Evolutionary conservation across 352 stramenopile genomes (phyloP).

Genomic region (Blastocystis hominis): DNA sequence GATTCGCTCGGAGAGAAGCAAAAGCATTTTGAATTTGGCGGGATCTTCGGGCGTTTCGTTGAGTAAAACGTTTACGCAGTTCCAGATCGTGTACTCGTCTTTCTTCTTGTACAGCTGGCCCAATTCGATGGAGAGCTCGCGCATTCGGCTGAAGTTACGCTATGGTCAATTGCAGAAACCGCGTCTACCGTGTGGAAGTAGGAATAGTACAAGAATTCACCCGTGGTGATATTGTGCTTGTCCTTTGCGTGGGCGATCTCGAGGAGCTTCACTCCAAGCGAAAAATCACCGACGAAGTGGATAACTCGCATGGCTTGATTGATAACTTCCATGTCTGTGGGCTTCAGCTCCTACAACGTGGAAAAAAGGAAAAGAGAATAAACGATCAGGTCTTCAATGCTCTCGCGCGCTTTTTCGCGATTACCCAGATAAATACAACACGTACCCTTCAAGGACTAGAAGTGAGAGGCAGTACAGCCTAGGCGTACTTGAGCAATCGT

Average conservation of each 20-base stretch:
- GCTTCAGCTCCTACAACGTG: neutral
- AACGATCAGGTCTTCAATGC: conserved; percentile 1
- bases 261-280: neutral
- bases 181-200: conserved; percentile 12
- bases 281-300: conserved; percentile 19
- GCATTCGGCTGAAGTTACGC: conserved; percentile 14
- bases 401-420: neutral
- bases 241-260: neutral
- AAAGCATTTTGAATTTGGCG: conserved; percentile 1
- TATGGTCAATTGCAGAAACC: neutral
- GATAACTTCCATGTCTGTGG: neutral
- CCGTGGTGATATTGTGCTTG: conserved; percentile 36
- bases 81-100: conserved; percentile 1
- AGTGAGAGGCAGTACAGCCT: neutral
- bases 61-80: conserved; percentile 21
- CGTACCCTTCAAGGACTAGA: conserved; percentile 11
- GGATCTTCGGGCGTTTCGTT: neutral
- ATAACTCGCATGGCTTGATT: neutral
- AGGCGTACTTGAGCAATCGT: neutral
- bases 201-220: conserved; percentile 18
- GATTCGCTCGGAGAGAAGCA: conserved; percentile 17
- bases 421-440: neutral
- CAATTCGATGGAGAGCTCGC: conserved; percentile 23
- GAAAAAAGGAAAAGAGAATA: too few species aligned
- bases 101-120: neutral